Evolutionary conservation across 1,284 basidiomycete genomes (phyloP).

Genomic region (Chiua sp.): DNA sequence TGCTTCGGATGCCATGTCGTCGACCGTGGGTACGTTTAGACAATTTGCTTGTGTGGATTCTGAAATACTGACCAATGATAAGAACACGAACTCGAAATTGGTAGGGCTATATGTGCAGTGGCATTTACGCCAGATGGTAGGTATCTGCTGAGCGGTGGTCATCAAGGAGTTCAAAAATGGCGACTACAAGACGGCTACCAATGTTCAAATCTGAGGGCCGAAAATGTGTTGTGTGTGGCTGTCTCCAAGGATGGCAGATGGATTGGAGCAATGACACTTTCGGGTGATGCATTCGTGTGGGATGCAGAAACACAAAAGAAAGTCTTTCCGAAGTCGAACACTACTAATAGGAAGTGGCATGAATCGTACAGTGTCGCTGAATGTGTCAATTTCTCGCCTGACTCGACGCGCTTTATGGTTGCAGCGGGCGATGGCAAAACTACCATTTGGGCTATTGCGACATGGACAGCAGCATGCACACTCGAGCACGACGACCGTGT

Average conservation of each 20-base stretch:
- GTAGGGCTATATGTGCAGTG: too few relatives aligned
- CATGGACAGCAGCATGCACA: too few relatives aligned
- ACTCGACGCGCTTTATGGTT: constrained; percentile 11
- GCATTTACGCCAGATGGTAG: not conserved
- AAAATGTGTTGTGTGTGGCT: too few relatives aligned
- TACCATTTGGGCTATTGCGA: not conserved
- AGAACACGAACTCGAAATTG: too few relatives aligned
- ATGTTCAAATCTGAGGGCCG: not conserved
- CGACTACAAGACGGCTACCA: not conserved
- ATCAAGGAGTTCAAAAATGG: not conserved
- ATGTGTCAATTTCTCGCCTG: constrained; percentile 14
- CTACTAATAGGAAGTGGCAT: too few relatives aligned
- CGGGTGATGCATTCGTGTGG: not conserved
- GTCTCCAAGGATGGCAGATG: not conserved
- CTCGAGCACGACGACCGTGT: not conserved
- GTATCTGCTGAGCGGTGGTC: not conserved
- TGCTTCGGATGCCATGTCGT: too few relatives aligned
- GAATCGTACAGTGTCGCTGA: not conserved
- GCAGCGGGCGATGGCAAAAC: not conserved
- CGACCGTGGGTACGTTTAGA: too few relatives aligned
- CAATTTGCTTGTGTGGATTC: too few relatives aligned
- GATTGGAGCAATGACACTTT: constrained; percentile 9
- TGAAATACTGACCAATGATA: too few relatives aligned
- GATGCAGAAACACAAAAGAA: not conserved
- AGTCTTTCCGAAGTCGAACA: not conserved